A percentile compares a stretch with the other conserved stretches of the same genome.
Evolutionary conservation across 495 filamentous ascomycete genomes (phyloP).

Genomic region (Aspergillus heteromorphus): DNA sequence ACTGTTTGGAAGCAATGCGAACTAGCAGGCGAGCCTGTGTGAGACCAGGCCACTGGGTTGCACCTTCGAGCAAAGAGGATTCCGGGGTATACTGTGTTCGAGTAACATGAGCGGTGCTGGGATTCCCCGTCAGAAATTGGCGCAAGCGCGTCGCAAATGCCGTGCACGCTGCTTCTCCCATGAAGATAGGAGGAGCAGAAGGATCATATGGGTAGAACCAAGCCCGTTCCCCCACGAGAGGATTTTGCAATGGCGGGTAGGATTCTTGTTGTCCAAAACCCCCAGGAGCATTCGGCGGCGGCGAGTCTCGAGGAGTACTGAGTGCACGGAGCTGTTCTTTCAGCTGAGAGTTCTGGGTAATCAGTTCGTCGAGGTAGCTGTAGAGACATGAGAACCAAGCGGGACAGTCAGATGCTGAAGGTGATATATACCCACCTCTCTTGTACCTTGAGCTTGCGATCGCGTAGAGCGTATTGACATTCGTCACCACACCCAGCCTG

Average conservation of each 20-base stretch:
- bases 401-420: neutral
- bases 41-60: conserved; percentile 21
- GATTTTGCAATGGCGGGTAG: conserved; percentile 19
- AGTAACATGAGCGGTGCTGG: conserved; percentile 20
- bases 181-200: conserved; percentile 25
- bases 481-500: conserved; percentile 19
- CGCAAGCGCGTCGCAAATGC: conserved; percentile 32
- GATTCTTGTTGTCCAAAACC: neutral
- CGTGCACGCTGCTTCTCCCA: conserved; percentile 32
- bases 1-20: conserved; percentile 21
- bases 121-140: conserved; percentile 21
- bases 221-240: conserved; percentile 26
- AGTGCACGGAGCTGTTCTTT: conserved; percentile 14
- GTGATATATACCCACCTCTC: conserved; percentile 23
- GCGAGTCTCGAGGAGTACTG: conserved; percentile 3
- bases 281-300: conserved; percentile 7
- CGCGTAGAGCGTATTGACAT: conserved; percentile 29
- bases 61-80: conserved; percentile 12
- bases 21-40: conserved; percentile 23
- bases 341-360: conserved; percentile 21
- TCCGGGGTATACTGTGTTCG: conserved; percentile 27
- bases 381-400: neutral
- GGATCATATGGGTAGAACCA: conserved; percentile 31
- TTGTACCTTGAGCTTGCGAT: conserved; percentile 30
- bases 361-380: conserved; percentile 26